Evolutionary conservation across 345 rosid genomes (phyloP), one percentile per base, ranked within the genome.

Genomic region (Alliaria petiolata): DNA sequence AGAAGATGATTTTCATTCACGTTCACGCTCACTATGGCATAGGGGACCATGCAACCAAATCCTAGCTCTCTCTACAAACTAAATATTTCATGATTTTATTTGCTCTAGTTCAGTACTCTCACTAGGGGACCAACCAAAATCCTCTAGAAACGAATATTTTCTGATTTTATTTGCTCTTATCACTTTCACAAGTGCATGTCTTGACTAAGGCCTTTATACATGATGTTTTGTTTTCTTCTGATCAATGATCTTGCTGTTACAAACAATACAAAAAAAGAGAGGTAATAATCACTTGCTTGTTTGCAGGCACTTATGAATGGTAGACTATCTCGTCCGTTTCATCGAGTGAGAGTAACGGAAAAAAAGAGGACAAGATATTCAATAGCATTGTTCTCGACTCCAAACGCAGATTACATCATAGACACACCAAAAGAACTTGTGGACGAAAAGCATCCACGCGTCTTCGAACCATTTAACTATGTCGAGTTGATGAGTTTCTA

Each of bases 351-450:
- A 30, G 67, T 70, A 28, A 70, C 52, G 0, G 75, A 60, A 3
- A 70, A 70, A 10, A 70, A 70, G 60, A 70, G 15, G 42, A 70
- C 60, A 14, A 49, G 67, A 70, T 70, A 70, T 55, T 16, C 67
- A 14, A 16, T 54, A 60, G 67, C 42, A 26, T 13, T 60, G 6
- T 70, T 70, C 60, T 11, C 67, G 11, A 8, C 7, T 50, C 75
- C 75, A 8, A 60, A 28, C 33, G 5, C 1, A 1, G 51, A 36
- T 39, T 28, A 36, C 14, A 39, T 50, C 33, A 30, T 70, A 0
- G 67, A 70, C 8, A 0, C 75, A 60, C 67, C 75, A 38, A 50
- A 60, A 28, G 67, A 70, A 31, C 52, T 70, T 70, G 67, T 70
- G 33, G 75, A 70, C 34, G 75, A 60, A 5, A 60, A 60, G 8